These are phyloP conservation scores for Eutypa lata DNA, from an alignment of 2,329 filamentous ascomycete genomes.

Conservation along the genomic window DNA sequence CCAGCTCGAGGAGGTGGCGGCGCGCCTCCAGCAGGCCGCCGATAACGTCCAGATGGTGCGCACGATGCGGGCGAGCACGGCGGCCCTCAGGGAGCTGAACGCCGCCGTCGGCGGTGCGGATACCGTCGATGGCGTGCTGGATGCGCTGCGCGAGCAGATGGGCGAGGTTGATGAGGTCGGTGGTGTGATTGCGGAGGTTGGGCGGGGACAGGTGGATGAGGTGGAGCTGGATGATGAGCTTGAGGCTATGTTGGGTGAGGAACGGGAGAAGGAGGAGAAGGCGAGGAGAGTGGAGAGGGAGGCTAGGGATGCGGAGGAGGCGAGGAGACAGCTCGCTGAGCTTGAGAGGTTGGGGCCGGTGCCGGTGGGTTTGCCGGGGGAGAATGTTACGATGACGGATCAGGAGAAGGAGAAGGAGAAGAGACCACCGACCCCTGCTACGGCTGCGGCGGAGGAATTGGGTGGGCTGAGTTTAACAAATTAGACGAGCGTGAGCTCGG, in stretches of 20 bases:
- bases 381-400: constrained; percentile 28
- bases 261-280: constrained; percentile 50
- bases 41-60: constrained; percentile 81
- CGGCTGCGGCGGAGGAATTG: constrained; percentile 31
- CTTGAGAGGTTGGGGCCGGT: constrained; percentile 36
- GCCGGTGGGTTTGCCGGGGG: constrained; percentile 30
- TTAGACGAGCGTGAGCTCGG: too few species aligned
- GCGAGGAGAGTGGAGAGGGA: constrained; percentile 38
- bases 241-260: constrained; percentile 65
- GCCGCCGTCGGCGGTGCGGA: constrained; percentile 73
- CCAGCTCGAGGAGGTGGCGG: constrained; percentile 80
- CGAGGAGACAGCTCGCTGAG: constrained; percentile 46
- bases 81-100: constrained; percentile 71
- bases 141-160: constrained; percentile 76
- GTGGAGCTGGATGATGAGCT: constrained; percentile 85
- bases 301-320: constrained; percentile 45
- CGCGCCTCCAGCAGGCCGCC: constrained; percentile 80
- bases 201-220: constrained; percentile 63
- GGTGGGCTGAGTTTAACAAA: constrained; percentile 20
- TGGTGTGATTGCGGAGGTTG: constrained; percentile 67
- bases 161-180: constrained; percentile 77
- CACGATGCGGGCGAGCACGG: constrained; percentile 76
- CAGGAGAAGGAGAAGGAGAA: constrained; percentile 30
- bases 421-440: constrained; percentile 22
- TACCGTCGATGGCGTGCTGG: constrained; percentile 72